Percentiles rank a stretch among this genome's conserved stretches.
These are phyloP conservation scores for Thielaviopsis populi DNA, from an alignment of 2,329 filamentous ascomycete genomes.

Conservation along the genomic window DNA sequence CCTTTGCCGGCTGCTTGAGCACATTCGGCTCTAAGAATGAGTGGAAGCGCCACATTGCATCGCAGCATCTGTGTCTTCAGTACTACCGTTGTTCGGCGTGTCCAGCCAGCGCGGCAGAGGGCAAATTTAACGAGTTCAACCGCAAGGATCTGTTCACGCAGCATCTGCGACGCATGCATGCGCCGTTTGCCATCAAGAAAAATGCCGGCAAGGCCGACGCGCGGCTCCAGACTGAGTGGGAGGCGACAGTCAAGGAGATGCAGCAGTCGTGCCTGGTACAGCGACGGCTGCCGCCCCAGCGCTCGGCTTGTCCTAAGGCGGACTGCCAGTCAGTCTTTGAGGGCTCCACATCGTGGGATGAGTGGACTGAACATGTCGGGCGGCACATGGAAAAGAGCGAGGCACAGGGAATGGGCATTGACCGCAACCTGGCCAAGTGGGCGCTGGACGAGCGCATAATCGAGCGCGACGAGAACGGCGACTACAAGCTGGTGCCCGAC, in stretches of 20 bases:
- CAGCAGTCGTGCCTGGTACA: constrained; percentile 58
- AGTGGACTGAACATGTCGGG: constrained; percentile 84
- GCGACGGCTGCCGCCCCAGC: constrained; percentile 52
- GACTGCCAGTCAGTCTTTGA: constrained; percentile 60
- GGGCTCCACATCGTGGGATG: constrained; percentile 66
- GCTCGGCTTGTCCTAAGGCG: constrained; percentile 53
- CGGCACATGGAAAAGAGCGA: constrained; percentile 70
- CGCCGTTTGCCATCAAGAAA: constrained; percentile 49
- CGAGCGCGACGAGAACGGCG: constrained; percentile 39
- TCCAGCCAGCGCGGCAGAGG: constrained; percentile 37
- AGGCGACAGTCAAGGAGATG: constrained; percentile 51
- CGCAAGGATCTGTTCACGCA: constrained; percentile 93
- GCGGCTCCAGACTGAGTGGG: constrained; percentile 48
- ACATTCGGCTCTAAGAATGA: constrained; percentile 90
- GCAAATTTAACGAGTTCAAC: constrained; percentile 62
- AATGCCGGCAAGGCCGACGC: constrained; percentile 41
- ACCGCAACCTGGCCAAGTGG: constrained; percentile 44
- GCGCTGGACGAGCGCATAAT: constrained; percentile 50
- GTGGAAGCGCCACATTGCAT: constrained; percentile 90
- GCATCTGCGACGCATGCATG: constrained; percentile 87
- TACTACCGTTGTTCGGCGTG: constrained; percentile 51
- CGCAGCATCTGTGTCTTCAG: constrained; percentile 64
- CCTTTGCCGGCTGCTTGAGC: constrained; percentile 66
- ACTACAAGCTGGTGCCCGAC: constrained; percentile 34
- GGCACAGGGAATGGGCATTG: constrained; percentile 40